Evolutionary conservation across 257 asterid species (phyloP), one percentile per base, ranked within the genome.

Genomic region (Verbascum thapsus): DNA sequence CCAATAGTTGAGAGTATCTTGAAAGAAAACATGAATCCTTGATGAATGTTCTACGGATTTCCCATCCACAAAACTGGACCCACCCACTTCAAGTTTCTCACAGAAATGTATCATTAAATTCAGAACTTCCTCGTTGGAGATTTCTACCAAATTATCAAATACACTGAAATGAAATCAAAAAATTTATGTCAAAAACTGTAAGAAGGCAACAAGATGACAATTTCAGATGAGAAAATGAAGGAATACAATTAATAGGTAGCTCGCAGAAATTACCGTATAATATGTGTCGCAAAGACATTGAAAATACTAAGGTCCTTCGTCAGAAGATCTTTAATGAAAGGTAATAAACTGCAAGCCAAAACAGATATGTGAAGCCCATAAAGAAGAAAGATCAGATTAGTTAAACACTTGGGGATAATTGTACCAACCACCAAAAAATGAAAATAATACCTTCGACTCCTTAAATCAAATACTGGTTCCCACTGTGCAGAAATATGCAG

Each of bases 391-490:
- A 42, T 58, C 26, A 57, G 53, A 51, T 53, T 17, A 8, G 32
- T 11, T 10, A 44, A 51, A 53, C 59, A 49, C 11, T 40, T 53
- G 26, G 43, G 38, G 56, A 55, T 55, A 45, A 49, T 22, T 66
- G 74, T 17, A 71, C 48, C 19, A n/a, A 3, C 6, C 58, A 50
- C n/a, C n/a, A n/a, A n/a, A n/a, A 64, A 58, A 41, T 45, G 64
- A 72, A 62, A n/a, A 61, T 48, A 75, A 61, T 81, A 89, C 98
- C 96, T 85, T 62, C 48, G 72, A 72, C 81, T 83, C 76, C 78
- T 80, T 64, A 80, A 58, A 50, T 77, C 72, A 73, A 92, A 92
- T 69, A 89, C 83, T 5, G 78, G 70, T 69, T 57, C 78, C 92
- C 96, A 92, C 35, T 79, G 73, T 44, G 76, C 61, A 12, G 85